Percentiles rank a stretch among this genome's conserved stretches.
Conservation (phyloP, 805 yeast genomes). For the Cephaloascus fragrans region DNA sequence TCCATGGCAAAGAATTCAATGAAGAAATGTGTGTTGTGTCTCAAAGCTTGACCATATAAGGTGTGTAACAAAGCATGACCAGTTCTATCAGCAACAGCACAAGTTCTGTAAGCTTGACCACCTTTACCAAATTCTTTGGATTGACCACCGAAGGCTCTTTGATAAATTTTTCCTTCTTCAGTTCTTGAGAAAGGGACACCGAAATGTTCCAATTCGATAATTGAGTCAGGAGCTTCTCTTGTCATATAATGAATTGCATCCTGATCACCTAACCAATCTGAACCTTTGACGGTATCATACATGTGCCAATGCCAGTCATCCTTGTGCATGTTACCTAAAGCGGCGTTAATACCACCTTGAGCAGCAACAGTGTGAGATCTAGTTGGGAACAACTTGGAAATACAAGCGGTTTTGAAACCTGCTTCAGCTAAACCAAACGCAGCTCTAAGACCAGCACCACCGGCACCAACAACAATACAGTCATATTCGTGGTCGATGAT, state of each 20-base stretch:
- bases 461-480: slow-evolving; percentile 97
- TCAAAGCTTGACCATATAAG: slow-evolving; percentile 88
- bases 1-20: slow-evolving; percentile 96
- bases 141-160: slow-evolving; percentile 99
- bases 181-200: slow-evolving; percentile 98
- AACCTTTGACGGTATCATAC: slow-evolving; percentile 98
- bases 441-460: slow-evolving; percentile 98
- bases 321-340: slow-evolving; percentile 95
- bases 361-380: slow-evolving; percentile 99
- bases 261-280: slow-evolving; percentile 99
- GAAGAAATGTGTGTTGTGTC: slow-evolving; percentile 96
- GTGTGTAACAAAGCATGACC: slow-evolving; percentile 97
- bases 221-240: slow-evolving; percentile 92
- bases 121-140: slow-evolving; percentile 92
- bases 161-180: slow-evolving; percentile 93
- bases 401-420: slow-evolving; percentile 96
- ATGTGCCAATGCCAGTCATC: slow-evolving; percentile 99
- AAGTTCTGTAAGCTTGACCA: slow-evolving; percentile 98
- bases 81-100: slow-evolving; percentile 99
- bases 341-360: slow-evolving; percentile 99
- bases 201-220: slow-evolving; percentile 93
- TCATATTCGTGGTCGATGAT: slow-evolving; percentile 97
- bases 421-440: slow-evolving; percentile 97
- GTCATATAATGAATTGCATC: slow-evolving; percentile 99
- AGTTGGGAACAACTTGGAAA: slow-evolving; percentile 93